A percentile compares a stretch with the other conserved stretches of the same genome.
Evolutionary conservation across 2,329 filamentous ascomycete genomes (phyloP).

Genomic region (Acephala macrosclerotiorum): DNA sequence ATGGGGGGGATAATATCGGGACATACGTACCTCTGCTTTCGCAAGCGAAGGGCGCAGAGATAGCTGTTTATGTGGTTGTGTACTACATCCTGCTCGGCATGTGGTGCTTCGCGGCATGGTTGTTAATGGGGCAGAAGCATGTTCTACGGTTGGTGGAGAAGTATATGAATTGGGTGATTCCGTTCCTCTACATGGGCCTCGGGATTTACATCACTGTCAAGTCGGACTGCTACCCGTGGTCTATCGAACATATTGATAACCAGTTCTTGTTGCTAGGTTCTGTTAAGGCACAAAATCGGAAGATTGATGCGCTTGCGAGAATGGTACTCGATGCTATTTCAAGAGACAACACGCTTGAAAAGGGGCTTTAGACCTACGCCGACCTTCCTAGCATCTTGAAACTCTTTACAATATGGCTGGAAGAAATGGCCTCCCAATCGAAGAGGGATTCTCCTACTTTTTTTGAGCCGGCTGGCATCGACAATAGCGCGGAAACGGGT

Average conservation of each 20-base stretch:
- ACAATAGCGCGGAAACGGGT: slow-evolving; percentile 3
- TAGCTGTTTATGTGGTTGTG: slow-evolving; percentile 45
- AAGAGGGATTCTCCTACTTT: too few relatives aligned
- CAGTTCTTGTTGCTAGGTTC: too few relatives aligned
- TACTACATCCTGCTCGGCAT: slow-evolving; percentile 46
- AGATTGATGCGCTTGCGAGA: too few relatives aligned
- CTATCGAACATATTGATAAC: slow-evolving; percentile 43
- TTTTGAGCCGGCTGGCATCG: slow-evolving; percentile 1
- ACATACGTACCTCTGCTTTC: slow-evolving; percentile 47
- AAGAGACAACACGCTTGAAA: too few relatives aligned
- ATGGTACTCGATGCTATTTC: too few relatives aligned
- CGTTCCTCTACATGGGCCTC: slow-evolving; percentile 45
- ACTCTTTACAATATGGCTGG: too few relatives aligned
- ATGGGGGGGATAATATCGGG: slow-evolving; percentile 48
- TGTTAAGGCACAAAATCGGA: too few relatives aligned
- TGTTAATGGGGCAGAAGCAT: slow-evolving; percentile 45
- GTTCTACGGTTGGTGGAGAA: slow-evolving; percentile 29
- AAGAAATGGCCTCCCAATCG: too few relatives aligned
- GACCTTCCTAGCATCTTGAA: too few relatives aligned
- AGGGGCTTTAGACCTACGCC: too few relatives aligned
- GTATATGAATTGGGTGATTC: slow-evolving; percentile 32
- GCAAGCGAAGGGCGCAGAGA: slow-evolving; percentile 43
- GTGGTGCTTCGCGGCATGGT: slow-evolving; percentile 43
- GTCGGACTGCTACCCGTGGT: slow-evolving; percentile 46
- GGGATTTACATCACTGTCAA: slow-evolving; percentile 45